Evolutionary conservation across 345 rosid genomes (phyloP).

Genomic region (Syzygium aqueum): DNA sequence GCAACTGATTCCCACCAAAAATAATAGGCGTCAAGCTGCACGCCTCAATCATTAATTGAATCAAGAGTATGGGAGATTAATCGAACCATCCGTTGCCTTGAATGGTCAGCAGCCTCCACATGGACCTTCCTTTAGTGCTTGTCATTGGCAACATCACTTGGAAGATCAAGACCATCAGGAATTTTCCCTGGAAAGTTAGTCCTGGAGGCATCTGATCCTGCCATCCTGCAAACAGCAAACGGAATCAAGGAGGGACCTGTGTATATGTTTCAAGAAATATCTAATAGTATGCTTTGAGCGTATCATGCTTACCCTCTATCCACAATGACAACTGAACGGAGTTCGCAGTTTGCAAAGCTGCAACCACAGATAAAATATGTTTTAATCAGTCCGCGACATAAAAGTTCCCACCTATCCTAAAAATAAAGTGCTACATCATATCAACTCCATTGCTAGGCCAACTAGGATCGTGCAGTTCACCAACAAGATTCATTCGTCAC

Average conservation of each 20-base stretch:
- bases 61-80: background rate
- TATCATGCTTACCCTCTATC: constrained; percentile 23
- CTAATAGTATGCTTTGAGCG: background rate
- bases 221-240: constrained; percentile 2
- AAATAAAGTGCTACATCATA: background rate
- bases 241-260: background rate
- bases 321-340: constrained; percentile 37
- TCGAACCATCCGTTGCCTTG: background rate
- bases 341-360: constrained; percentile 54
- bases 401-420: background rate
- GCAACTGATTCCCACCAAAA: background rate
- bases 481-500: background rate
- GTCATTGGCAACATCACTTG: constrained; percentile 8
- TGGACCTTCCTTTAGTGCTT: background rate
- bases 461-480: background rate
- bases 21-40: background rate
- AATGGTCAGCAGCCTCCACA: background rate
- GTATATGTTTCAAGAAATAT: background rate
- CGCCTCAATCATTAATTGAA: background rate
- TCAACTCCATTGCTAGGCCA: background rate
- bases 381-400: background rate
- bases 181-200: constrained; percentile 11
- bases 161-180: constrained; percentile 7
- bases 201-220: constrained; percentile 7
- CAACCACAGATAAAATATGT: background rate